Evolutionary conservation across 1,284 basidiomycete species (phyloP).

Genomic region (Erythrobasidium hasegawianum): DNA sequence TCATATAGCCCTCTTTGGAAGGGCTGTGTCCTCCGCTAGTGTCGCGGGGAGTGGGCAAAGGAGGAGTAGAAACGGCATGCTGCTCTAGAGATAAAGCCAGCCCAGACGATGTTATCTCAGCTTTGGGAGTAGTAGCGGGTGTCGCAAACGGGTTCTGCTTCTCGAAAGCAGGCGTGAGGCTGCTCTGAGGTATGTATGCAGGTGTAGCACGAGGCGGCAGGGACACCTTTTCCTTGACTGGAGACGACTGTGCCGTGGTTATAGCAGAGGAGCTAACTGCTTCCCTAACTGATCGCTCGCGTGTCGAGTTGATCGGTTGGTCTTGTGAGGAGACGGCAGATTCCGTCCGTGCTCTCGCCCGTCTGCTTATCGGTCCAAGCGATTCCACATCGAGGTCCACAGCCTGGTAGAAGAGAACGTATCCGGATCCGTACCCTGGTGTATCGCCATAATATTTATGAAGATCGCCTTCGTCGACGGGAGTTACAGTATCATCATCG

Average conservation of each 20-base stretch:
- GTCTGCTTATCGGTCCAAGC: constrained; percentile 4
- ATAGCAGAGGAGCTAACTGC: background rate
- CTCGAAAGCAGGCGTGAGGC: background rate
- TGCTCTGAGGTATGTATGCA: background rate
- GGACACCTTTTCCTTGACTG: background rate
- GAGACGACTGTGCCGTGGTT: background rate
- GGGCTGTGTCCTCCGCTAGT: too few species aligned
- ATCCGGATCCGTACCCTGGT: constrained; percentile 73
- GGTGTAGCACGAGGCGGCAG: background rate
- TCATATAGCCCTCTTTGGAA: too few species aligned
- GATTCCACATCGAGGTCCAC: constrained; percentile 56
- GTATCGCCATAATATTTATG: constrained; percentile 92
- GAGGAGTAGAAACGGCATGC: background rate
- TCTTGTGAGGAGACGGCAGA: background rate
- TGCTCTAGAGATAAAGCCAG: background rate
- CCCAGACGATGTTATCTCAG: background rate
- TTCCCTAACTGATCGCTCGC: background rate
- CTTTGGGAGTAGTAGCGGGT: background rate
- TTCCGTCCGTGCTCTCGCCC: background rate
- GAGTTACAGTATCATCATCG: constrained; percentile 87
- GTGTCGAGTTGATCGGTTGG: background rate
- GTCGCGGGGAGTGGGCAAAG: too few species aligned
- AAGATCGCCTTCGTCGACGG: constrained; percentile 84
- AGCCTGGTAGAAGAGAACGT: constrained; percentile 96
- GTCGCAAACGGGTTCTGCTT: constrained; percentile 4